Base-by-base conservation (phyloP, 495 filamentous ascomycete species). In the Friedmanniomyces simplex region DNA sequence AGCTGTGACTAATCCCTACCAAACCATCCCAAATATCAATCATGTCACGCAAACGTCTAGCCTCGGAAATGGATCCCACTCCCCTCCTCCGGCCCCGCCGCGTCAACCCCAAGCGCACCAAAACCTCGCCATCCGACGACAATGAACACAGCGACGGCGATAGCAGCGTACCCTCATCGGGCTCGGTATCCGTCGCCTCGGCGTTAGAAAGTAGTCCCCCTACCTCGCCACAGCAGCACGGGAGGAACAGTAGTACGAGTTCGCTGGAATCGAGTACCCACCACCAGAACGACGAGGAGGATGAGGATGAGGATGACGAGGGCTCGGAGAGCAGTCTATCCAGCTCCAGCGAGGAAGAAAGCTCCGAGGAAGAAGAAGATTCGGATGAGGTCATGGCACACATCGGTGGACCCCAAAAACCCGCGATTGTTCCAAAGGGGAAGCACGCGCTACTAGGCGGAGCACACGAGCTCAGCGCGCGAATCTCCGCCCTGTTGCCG, bases 171-270 rank as follows among this genome's bases (percentile, higher is more conserved):
- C 24, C 51, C 11, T 63, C 61, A 4, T 37, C 42, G 21, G 47
- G 56, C 47, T 59, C 61, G 2, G 52, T 63, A n/a, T 63, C 61
- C 2, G 57, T 59, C 21, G 61, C 22, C 42, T 63, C 61, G 10
- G 56, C 61, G 3, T 24, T 63, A n/a, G 47, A 32, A 7, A 59
- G 57, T 26, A 59, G 47, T 52, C 56, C 55, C 20, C 32, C 43
- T 4, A 25, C 34, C 18, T 52, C 61, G 2, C 21, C 14, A 13
- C 13, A 47, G 50, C 28, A 61, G 21, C 42, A 32, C n/a, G 39
- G 12, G 7, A 53, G 45, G 6, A 32, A 47, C 6, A 60, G 53
- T 25, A 60, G 58, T 34, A 20, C 50, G 28, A 64, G 57, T 41
- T 64, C 61, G 14, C 7, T 56, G 22, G 1, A 12, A 22, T 24